Evolutionary conservation across 2,329 filamentous ascomycete genomes (phyloP), one percentile per base, ranked within the genome.

Genomic region (Akanthomyces muscarius): DNA sequence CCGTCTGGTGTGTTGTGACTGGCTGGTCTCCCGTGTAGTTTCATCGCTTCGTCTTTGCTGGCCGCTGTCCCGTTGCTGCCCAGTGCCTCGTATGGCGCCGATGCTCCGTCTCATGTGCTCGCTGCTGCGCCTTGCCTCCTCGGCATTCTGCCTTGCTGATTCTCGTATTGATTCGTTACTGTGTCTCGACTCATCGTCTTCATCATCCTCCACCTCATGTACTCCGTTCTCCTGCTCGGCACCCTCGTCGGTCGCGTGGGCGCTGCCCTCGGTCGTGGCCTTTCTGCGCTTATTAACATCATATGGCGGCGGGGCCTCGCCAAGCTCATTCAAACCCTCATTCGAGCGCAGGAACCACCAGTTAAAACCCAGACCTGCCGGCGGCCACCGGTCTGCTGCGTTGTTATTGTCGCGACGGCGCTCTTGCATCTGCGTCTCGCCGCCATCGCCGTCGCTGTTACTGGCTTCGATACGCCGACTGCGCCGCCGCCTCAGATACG

Each of bases 301-400:
- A 70, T 89, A 89, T 0, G 86, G 85, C 54, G 87, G 87, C 56
- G 87, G 87, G 11, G 86, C 84, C 71, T 89, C 85, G 33, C 86
- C 87, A 50, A 81, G 73, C 74, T 88, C 86, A 69, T 89, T 81
- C 62, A 89, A 72, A 0, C 87, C 87, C 66, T 89, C 86, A 52
- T 81, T 61, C 3, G 71, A 68, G 45, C 66, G 66, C 7, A 68
- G 62, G 3, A 65, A 66, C 45, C 59, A 41, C 68, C 68, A 69
- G n/a, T 36, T 41, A 7, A 61, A 18, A 25, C 23, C 18, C 3
- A 53, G n/a, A 23, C 48, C 52, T 21, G 47, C 23, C 5, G 42
- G 21, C 16, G 42, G 56, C 54, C 41, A 54, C 6, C 42, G 14
- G n/a, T 62, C 55, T 28, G 55, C n/a, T 13, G 28, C 42, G 48